These are phyloP conservation scores for Alternaria sp. DNA, from an alignment of 2,329 filamentous ascomycete species.

Conservation along the genomic window DNA sequence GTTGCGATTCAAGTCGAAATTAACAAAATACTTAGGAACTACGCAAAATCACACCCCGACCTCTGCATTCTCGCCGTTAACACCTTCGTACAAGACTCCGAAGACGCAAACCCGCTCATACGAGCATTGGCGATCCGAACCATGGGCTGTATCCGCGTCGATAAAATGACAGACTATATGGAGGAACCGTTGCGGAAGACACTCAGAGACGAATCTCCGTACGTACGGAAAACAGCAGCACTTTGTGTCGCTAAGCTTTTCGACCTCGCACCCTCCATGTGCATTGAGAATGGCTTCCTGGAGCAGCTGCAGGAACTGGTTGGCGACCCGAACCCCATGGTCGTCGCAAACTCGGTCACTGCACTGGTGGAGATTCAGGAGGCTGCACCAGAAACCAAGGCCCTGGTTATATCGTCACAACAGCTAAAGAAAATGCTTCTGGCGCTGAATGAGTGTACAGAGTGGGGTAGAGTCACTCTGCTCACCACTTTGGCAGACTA, in stretches of 20 bases:
- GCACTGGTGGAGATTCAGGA: conserved; percentile 91
- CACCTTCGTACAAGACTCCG: conserved; percentile 98
- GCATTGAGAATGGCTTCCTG: conserved; percentile 94
- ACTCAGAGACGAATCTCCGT: conserved; percentile 93
- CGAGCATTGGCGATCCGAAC: conserved; percentile 94
- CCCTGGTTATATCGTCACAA: conserved; percentile 79
- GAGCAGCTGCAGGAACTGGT: conserved; percentile 95
- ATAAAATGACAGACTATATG: conserved; percentile 99
- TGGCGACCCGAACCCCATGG: conserved; percentile 97
- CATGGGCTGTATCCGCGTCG: conserved; percentile 97
- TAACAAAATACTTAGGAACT: conserved; percentile 72
- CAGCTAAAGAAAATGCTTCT: conserved; percentile 95
- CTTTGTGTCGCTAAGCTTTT: conserved; percentile 98
- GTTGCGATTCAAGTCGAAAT: background rate
- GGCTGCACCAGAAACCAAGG: conserved; percentile 86
- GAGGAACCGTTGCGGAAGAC: conserved; percentile 97
- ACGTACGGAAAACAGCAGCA: conserved; percentile 96
- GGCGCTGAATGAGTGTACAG: conserved; percentile 96
- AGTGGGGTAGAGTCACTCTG: conserved; percentile 97
- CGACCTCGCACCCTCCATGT: conserved; percentile 90
- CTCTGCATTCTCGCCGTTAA: conserved; percentile 98
- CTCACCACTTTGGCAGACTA: conserved; percentile 89
- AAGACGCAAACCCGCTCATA: conserved; percentile 96
- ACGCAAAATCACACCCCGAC: conserved; percentile 98
- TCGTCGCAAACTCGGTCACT: conserved; percentile 96